Percentiles rank a stretch among this genome's conserved stretches.
These are phyloP conservation scores for Aurantiochytrium sp. DNA, from an alignment of 108 stramenopile species.

Conservation along the genomic window DNA sequence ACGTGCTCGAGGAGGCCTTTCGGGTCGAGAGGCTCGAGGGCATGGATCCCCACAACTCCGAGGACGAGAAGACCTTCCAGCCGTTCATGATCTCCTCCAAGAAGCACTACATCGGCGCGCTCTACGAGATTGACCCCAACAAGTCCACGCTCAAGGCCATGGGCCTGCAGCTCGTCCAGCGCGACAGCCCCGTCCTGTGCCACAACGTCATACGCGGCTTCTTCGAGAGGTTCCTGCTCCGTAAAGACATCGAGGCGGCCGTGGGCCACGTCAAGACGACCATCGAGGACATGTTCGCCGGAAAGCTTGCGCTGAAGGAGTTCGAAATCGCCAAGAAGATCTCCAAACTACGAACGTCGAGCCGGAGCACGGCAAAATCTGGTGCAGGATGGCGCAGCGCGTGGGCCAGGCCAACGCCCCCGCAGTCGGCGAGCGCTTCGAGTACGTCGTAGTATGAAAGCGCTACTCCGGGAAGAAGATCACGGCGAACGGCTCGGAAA, in stretches of 20 bases:
- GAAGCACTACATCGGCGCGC: neutral
- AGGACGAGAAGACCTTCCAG: neutral
- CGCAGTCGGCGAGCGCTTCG: neutral
- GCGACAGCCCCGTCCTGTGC: neutral
- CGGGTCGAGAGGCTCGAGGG: neutral
- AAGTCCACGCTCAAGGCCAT: neutral
- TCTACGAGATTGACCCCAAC: neutral
- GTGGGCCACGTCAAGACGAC: neutral
- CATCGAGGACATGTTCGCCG: neutral
- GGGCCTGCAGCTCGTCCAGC: neutral
- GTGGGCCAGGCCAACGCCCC: neutral
- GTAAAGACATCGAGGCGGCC: neutral
- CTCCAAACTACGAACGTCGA: neutral
- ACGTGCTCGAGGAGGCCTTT: neutral
- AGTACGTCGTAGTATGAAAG: neutral
- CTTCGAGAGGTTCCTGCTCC: neutral
- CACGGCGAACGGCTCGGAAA: no score
- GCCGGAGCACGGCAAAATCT: neutral
- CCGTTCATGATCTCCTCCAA: neutral
- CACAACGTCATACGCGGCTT: neutral
- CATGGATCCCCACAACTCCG: neutral
- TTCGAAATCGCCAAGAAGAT: neutral
- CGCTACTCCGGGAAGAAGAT: no score
- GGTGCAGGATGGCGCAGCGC: neutral
- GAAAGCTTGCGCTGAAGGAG: neutral